Percentiles rank a stretch among this genome's conserved stretches.
These are phyloP conservation scores for Astrothelium macrocarpum DNA, from an alignment of 495 filamentous ascomycete genomes.

Conservation along the genomic window DNA sequence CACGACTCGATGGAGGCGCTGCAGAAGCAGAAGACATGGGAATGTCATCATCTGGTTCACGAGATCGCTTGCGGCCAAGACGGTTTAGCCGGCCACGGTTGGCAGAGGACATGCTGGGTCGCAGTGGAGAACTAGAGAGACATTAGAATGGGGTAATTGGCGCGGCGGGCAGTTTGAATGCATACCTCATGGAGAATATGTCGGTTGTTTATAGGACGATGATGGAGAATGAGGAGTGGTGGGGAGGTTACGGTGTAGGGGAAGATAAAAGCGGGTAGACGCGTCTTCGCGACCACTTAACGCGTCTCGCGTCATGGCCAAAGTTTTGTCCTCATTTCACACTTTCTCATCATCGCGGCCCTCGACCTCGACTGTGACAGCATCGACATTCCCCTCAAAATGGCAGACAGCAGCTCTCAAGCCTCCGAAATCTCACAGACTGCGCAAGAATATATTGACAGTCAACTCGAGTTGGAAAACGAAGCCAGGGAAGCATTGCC, in stretches of 20 bases:
- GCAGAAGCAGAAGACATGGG: slow-evolving; percentile 48
- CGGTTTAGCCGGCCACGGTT: slow-evolving; percentile 61
- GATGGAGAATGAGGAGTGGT: neutral
- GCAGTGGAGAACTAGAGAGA: slow-evolving; percentile 63
- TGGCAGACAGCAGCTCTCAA: slow-evolving; percentile 40
- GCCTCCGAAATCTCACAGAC: slow-evolving; percentile 67
- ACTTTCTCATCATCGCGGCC: neutral
- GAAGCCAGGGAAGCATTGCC: slow-evolving; percentile 92
- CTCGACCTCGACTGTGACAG: neutral
- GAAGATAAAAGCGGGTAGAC: slow-evolving; percentile 15
- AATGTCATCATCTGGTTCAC: slow-evolving; percentile 66
- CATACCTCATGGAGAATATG: slow-evolving; percentile 28
- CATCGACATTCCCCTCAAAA: neutral
- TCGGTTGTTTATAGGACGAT: neutral
- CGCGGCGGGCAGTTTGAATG: too few species aligned
- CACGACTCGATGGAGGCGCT: slow-evolving; percentile 62
- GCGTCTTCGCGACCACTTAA: slow-evolving; percentile 11
- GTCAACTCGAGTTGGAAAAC: slow-evolving; percentile 80
- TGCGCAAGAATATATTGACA: slow-evolving; percentile 84
- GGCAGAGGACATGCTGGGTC: slow-evolving; percentile 72
- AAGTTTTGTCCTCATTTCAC: neutral
- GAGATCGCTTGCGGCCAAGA: slow-evolving; percentile 67
- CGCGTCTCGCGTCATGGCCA: slow-evolving; percentile 11
- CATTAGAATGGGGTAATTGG: neutral
- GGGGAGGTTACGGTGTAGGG: slow-evolving; percentile 6